Evolutionary conservation across 2,329 filamentous ascomycete genomes (phyloP).

Genomic region (Sporothrix curviconia): DNA sequence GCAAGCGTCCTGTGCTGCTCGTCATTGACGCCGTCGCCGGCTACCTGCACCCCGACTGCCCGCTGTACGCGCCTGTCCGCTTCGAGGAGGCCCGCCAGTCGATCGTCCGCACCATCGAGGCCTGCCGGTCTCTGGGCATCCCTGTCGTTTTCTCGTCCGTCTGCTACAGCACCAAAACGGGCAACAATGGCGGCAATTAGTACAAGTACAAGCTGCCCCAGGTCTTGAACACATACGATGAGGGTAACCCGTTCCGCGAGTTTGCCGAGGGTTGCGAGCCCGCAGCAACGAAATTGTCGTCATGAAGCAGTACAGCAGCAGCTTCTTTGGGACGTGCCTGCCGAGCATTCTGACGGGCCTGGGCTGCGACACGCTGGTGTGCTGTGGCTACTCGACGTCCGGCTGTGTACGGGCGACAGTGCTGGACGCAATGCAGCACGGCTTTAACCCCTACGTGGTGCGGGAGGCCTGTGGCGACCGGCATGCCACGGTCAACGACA

Average conservation of each 20-base stretch:
- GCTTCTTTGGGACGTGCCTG: not conserved
- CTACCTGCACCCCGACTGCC: not conserved
- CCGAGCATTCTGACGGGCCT: not conserved
- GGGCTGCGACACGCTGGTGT: not conserved
- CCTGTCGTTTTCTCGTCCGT: not conserved
- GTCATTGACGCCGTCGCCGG: slow-evolving; percentile 2
- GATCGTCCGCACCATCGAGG: not conserved
- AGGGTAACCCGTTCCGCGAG: slow-evolving; percentile 4
- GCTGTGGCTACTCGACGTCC: slow-evolving; percentile 1
- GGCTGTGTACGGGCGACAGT: not conserved
- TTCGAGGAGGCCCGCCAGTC: not conserved
- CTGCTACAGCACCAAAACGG: not conserved
- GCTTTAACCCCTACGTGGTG: slow-evolving; percentile 3
- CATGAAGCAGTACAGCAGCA: slow-evolving; percentile 8
- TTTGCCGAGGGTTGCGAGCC: not conserved
- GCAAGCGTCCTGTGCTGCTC: not conserved
- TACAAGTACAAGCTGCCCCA: slow-evolving; percentile 8
- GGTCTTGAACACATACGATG: not conserved
- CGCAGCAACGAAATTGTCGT: not conserved
- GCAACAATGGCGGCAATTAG: slow-evolving; percentile 7
- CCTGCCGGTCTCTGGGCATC: not conserved
- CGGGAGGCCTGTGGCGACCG: slow-evolving; percentile 1
- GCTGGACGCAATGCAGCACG: slow-evolving; percentile 4
- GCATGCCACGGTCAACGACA: not conserved
- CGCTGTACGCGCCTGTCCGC: not conserved